Evolutionary conservation across 768 basidiomycete species (phyloP).

Genomic region (Cantharellus anzutake): DNA sequence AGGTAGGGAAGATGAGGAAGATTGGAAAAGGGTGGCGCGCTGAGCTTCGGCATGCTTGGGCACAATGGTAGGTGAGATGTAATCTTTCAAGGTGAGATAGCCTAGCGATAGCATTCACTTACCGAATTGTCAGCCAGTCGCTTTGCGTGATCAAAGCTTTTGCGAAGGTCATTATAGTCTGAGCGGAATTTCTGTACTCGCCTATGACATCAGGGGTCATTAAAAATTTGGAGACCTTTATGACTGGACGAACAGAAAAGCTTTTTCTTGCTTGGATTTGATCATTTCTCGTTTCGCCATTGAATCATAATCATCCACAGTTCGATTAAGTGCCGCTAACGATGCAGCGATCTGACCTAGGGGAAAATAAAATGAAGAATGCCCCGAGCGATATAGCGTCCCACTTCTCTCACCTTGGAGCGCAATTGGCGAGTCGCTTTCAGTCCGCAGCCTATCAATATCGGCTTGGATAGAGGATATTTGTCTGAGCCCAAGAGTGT

Average conservation of each 20-base stretch:
- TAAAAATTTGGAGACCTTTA: neutral
- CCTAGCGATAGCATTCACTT: conserved; percentile 9
- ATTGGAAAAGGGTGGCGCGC: conserved; percentile 44
- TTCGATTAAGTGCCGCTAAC: conserved; percentile 80
- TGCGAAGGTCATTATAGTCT: conserved; percentile 68
- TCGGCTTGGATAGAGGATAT: conserved; percentile 77
- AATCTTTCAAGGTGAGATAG: neutral
- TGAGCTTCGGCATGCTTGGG: conserved; percentile 37
- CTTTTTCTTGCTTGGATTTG: conserved; percentile 92
- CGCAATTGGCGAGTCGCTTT: conserved; percentile 53
- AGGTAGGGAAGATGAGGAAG: conserved; percentile 22
- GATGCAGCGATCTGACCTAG: conserved; percentile 97
- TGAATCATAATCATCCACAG: conserved; percentile 92
- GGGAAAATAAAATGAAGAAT: conserved; percentile 13
- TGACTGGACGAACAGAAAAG: conserved; percentile 43
- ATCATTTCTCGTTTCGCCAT: conserved; percentile 96
- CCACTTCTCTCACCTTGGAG: conserved; percentile 46
- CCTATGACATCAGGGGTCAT: conserved; percentile 23
- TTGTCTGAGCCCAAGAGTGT: conserved; percentile 84
- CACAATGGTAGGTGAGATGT: neutral
- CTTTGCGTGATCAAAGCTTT: conserved; percentile 67
- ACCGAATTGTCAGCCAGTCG: conserved; percentile 33
- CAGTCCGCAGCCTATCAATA: conserved; percentile 61
- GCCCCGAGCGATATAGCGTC: neutral
- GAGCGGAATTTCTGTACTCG: conserved; percentile 81